Percentiles rank a stretch among this genome's conserved stretches.
Conservation (phyloP, 352 stramenopile species). For the Pythium oligandrum region DNA sequence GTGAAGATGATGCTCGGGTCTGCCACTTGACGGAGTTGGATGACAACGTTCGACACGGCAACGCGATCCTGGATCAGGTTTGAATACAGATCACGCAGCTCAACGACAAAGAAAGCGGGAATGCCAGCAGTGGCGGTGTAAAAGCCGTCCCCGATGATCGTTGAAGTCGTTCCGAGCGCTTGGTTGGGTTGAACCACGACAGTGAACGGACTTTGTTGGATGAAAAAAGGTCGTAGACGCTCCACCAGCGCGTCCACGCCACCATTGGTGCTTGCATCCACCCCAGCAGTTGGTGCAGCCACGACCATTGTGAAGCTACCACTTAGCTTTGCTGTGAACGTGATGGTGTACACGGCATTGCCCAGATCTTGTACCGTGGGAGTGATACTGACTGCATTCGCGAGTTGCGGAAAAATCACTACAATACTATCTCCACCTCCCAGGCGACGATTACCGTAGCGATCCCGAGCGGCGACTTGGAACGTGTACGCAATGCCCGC, state of each 20-base stretch:
- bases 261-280: constrained; percentile 5
- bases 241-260: constrained; percentile 10
- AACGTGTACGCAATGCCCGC: constrained; percentile 9
- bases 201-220: constrained; percentile 16
- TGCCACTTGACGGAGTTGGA: constrained; percentile 6
- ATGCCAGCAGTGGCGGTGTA: constrained; percentile 3
- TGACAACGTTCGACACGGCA: constrained; percentile 2
- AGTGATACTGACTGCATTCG: not conserved
- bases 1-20: not conserved
- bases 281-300: constrained; percentile 7
- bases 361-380: constrained; percentile 6
- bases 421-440: constrained; percentile 13
- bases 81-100: constrained; percentile 14
- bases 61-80: constrained; percentile 10
- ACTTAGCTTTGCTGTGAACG: constrained; percentile 8
- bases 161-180: constrained; percentile 9
- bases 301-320: constrained; percentile 19
- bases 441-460: constrained; percentile 13
- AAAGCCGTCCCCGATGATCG: constrained; percentile 10
- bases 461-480: constrained; percentile 15
- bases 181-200: constrained; percentile 10
- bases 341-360: constrained; percentile 14
- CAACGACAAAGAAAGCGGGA: constrained; percentile 5
- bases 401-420: constrained; percentile 14
- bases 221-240: constrained; percentile 10